Conservation (phyloP, 2,329 filamentous ascomycete genomes). For the Hortaea werneckii region DNA sequence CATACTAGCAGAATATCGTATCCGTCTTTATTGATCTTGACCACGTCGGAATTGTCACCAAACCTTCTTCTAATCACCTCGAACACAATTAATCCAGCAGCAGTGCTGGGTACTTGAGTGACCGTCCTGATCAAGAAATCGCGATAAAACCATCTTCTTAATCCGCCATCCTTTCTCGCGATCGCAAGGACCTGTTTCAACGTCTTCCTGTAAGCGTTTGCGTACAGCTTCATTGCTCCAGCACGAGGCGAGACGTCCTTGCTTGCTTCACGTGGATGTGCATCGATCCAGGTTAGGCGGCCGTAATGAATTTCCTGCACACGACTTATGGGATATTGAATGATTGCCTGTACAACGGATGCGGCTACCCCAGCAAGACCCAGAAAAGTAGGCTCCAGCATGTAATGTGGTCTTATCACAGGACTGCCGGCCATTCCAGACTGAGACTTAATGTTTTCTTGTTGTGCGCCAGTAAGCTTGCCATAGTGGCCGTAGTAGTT, state of each 20-base stretch:
- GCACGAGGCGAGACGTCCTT: not conserved
- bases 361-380: slow-evolving; percentile 59
- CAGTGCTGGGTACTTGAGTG: slow-evolving; percentile 65
- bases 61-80: slow-evolving; percentile 67
- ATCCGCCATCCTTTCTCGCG: slow-evolving; percentile 48
- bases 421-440: slow-evolving; percentile 23
- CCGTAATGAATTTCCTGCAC: slow-evolving; percentile 66
- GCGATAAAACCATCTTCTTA: slow-evolving; percentile 56
- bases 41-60: slow-evolving; percentile 50
- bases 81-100: slow-evolving; percentile 68
- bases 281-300: slow-evolving; percentile 61
- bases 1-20: slow-evolving; percentile 58
- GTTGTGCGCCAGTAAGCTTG: slow-evolving; percentile 24
- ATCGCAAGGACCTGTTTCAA: slow-evolving; percentile 49
- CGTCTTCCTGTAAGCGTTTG: slow-evolving; percentile 60
- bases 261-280: slow-evolving; percentile 27
- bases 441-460: slow-evolving; percentile 22
- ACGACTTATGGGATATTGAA: slow-evolving; percentile 62
- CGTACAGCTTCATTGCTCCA: slow-evolving; percentile 54
- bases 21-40: slow-evolving; percentile 56
- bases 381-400: slow-evolving; percentile 63
- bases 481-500: slow-evolving; percentile 52
- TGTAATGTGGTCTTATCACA: slow-evolving; percentile 62
- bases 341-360: slow-evolving; percentile 55
- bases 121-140: slow-evolving; percentile 65